Evolutionary conservation across 805 yeast species (phyloP).

Genomic region (Blastobotrys americana): DNA sequence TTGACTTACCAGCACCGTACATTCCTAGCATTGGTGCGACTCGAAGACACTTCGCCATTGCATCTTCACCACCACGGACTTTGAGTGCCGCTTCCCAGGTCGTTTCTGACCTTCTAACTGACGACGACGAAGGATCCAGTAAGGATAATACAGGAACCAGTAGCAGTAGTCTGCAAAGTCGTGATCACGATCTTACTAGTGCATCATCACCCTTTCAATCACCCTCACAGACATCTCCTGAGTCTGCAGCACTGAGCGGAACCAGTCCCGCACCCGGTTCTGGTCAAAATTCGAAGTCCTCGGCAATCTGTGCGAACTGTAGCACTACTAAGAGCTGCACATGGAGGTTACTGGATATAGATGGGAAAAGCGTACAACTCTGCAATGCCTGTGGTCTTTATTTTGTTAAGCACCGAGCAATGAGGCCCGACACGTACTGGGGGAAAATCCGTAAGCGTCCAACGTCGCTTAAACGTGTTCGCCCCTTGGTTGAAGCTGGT

Average conservation of each 20-base stretch:
- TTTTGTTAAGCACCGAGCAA: conserved; percentile 15
- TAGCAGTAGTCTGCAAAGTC: background rate
- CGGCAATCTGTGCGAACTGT: conserved; percentile 28
- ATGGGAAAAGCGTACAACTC: conserved; percentile 22
- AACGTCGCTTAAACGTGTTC: background rate
- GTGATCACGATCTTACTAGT: background rate
- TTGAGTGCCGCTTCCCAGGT: background rate
- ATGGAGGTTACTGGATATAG: conserved; percentile 3
- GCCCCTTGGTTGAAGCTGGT: background rate
- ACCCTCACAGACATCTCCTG: background rate
- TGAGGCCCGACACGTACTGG: conserved; percentile 23
- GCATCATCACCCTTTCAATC: background rate
- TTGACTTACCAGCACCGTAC: background rate
- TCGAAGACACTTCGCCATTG: background rate
- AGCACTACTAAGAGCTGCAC: conserved; percentile 19
- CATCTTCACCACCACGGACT: background rate
- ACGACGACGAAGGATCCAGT: background rate
- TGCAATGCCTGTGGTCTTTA: conserved; percentile 28
- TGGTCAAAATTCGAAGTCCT: conserved; percentile 11
- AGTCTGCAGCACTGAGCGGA: background rate
- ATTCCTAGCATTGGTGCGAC: background rate
- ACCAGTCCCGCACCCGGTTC: background rate
- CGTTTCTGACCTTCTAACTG: background rate
- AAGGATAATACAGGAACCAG: background rate
- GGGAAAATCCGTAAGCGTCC: conserved; percentile 4